Evolutionary conservation across 768 basidiomycete genomes (phyloP).

Genomic region (Boletus reticuloceps): DNA sequence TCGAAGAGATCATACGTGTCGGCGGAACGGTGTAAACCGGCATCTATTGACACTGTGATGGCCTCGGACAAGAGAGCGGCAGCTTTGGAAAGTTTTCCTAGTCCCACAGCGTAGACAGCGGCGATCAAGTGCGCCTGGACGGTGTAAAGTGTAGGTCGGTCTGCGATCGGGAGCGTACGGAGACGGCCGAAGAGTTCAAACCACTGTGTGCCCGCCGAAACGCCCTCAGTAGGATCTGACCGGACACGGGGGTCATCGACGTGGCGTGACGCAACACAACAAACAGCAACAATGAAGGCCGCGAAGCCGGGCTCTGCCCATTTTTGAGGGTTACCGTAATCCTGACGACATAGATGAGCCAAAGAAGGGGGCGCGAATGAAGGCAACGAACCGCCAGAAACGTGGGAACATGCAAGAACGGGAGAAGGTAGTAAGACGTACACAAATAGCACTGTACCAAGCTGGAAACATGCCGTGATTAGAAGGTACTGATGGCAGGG

Average conservation of each 20-base stretch:
- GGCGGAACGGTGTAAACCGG: constrained; percentile 83
- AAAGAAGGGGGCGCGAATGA: constrained; percentile 6
- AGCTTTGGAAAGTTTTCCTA: constrained; percentile 85
- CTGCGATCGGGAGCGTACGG: constrained; percentile 84
- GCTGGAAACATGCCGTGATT: constrained; percentile 35
- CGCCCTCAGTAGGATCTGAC: constrained; percentile 75
- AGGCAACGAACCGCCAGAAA: constrained; percentile 64
- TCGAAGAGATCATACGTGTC: constrained; percentile 87
- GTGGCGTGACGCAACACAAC: constrained; percentile 88
- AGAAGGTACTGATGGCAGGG: constrained; percentile 10
- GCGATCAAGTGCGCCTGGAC: constrained; percentile 89
- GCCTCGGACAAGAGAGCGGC: constrained; percentile 85
- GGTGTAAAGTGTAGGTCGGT: constrained; percentile 87
- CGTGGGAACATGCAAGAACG: constrained; percentile 88
- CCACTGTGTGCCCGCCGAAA: constrained; percentile 89
- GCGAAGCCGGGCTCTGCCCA: constrained; percentile 97
- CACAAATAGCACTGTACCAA: constrained; percentile 84
- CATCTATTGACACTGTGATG: constrained; percentile 84
- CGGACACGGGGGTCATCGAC: constrained; percentile 91
- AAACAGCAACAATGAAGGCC: constrained; percentile 89
- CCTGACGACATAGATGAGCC: constrained; percentile 42
- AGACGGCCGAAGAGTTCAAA: constrained; percentile 86
- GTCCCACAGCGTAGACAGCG: constrained; percentile 90
- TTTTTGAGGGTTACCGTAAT: constrained; percentile 91
- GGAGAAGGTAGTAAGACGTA: constrained; percentile 90